phyloP scores from a whole-genome alignment of 441 rosid genomes.

The Brassica hybrid region DNA sequence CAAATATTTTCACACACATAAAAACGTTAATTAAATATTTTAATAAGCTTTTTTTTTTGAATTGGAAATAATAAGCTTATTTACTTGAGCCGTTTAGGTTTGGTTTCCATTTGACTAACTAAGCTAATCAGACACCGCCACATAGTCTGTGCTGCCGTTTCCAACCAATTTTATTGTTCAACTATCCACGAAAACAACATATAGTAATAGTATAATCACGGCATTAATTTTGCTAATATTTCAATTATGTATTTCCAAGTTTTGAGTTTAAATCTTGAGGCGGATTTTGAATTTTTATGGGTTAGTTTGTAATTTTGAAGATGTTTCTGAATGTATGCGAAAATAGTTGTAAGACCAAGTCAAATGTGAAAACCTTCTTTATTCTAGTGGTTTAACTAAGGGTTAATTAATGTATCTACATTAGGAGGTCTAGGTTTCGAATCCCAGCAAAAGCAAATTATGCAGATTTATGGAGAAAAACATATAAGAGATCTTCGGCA shows the following conservation, averaged over 20 bases:
- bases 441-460: too few relatives aligned
- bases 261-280: not conserved
- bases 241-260: too few relatives aligned
- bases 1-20: not conserved
- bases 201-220: conserved; percentile 15
- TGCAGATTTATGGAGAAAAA: too few relatives aligned
- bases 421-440: too few relatives aligned
- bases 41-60: not conserved
- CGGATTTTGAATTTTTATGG: not conserved
- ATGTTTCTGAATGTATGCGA: too few relatives aligned
- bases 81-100: conserved; percentile 34
- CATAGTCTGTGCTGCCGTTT: conserved; percentile 20
- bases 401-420: too few relatives aligned
- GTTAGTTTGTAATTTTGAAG: too few relatives aligned
- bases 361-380: too few relatives aligned
- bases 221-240: conserved; percentile 7
- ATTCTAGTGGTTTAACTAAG: too few relatives aligned
- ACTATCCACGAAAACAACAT: conserved; percentile 17
- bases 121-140: conserved; percentile 40
- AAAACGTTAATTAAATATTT: not conserved
- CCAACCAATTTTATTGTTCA: conserved; percentile 26
- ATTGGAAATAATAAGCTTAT: not conserved
- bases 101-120: conserved; percentile 25
- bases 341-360: too few relatives aligned
- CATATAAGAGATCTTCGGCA: too few relatives aligned